Conservation (phyloP, 2,329 filamentous ascomycete genomes). For the Davidsoniella eucalypti region DNA sequence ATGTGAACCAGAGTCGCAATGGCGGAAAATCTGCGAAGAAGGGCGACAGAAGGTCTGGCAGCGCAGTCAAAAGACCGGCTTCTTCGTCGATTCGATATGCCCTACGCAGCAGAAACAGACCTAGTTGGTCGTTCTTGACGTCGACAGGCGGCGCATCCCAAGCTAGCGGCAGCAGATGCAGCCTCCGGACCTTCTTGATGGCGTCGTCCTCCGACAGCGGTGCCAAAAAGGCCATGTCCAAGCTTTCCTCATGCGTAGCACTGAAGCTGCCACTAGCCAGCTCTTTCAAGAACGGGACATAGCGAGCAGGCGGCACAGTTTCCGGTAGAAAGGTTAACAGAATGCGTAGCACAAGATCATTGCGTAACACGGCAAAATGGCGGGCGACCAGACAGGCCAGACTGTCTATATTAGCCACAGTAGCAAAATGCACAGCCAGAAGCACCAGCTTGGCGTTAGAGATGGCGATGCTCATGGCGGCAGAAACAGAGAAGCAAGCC, state of each 20-base stretch:
- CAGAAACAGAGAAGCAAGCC: conserved; percentile 12
- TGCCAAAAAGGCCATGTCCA: conserved; percentile 41
- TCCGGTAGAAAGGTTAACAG: conserved; percentile 66
- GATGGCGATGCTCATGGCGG: conserved; percentile 28
- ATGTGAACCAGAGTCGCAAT: conserved; percentile 52
- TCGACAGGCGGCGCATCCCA: conserved; percentile 31
- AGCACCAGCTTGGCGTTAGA: conserved; percentile 54
- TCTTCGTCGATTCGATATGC: conserved; percentile 53
- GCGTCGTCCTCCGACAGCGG: conserved; percentile 47
- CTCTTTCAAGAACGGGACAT: conserved; percentile 43
- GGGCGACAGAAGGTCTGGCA: conserved; percentile 50
- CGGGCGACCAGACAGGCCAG: conserved; percentile 43
- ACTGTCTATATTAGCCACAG: conserved; percentile 45
- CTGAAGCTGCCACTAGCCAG: conserved; percentile 33
- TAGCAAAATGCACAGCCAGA: conserved; percentile 54
- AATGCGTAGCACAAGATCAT: conserved; percentile 52
- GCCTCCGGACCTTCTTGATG: conserved; percentile 43
- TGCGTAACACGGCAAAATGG: conserved; percentile 40
- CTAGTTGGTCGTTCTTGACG: conserved; percentile 36
- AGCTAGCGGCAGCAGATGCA: conserved; percentile 43
- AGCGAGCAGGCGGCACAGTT: conserved; percentile 43
- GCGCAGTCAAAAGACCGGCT: conserved; percentile 52
- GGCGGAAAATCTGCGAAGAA: conserved; percentile 47
- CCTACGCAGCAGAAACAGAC: conserved; percentile 50
- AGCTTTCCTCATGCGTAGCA: conserved; percentile 23